Evolutionary conservation across 768 basidiomycete species (phyloP), one percentile per base, ranked within the genome.

Genomic region (Exidia glandulosa): DNA sequence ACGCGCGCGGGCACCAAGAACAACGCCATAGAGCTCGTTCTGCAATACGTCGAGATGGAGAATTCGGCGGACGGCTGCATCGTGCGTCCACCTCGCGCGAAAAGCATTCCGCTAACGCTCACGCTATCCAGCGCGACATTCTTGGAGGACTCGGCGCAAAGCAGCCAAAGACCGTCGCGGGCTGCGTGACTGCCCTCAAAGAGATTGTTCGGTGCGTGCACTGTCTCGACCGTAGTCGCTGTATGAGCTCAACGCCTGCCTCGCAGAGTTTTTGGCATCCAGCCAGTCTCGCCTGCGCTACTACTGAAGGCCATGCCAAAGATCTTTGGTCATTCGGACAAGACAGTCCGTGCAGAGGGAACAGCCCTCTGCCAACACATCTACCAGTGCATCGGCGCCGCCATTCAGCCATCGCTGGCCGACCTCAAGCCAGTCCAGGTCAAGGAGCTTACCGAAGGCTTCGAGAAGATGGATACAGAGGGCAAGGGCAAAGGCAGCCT

Each of bases 361-460:
- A 83, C 83, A 0, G 76, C 79, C 31, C 83, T 99, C 23, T 78
- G 84, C 0, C 85, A 87, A 66, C 74, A 76, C 0, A 72, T 98
- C 6, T 95, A 98, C 76, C 86, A 89, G 61, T 93, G 85, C 70
- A 84, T 98, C 59, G 95, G 91, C 63, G 66, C 83, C 57, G 85
- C 84, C 1, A 87, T 99, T 62, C 86, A 93, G 58, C 81, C 90
- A 54, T 91, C 85, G 77, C 75, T 99, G 25, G 75, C 81, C 25
- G 94, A 97, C 62, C 79, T 99, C 62, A 99, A 99, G 70, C 93
- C 95, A 1, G 93, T 99, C 3, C 96, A 98, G 72, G 84, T 95
- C 47, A 94, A 96, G 70, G 96, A 99, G 66, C 71, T 99, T 66
- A 91, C 90, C 66, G 95, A 97, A 68, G 79, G 84, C 0, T 99